These are phyloP conservation scores for Penicillium malachiteum DNA, from an alignment of 495 filamentous ascomycete genomes.

Conservation along the genomic window DNA sequence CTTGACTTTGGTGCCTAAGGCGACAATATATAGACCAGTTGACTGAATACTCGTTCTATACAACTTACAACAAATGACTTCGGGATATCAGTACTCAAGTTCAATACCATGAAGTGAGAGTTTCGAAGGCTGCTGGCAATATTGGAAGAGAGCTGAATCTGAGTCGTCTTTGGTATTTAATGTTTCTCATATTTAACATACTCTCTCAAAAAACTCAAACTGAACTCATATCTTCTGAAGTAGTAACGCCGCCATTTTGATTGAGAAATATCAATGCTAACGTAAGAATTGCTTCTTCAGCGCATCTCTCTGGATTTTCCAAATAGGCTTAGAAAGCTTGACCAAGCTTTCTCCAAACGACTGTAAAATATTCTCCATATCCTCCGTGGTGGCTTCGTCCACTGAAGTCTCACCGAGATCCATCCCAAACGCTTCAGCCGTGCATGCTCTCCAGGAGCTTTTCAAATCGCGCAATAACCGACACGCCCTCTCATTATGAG, in stretches of 20 bases:
- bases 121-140: too few species aligned
- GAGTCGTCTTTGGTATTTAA: too few species aligned
- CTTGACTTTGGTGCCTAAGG: neutral
- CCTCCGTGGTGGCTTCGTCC: neutral
- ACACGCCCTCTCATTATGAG: neutral
- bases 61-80: too few species aligned
- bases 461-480: neutral
- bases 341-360: neutral
- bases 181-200: too few species aligned
- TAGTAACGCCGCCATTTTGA: neutral
- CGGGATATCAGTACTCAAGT: too few species aligned
- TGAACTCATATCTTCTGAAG: neutral
- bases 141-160: too few species aligned
- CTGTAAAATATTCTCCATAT: neutral
- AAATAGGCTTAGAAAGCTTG: slow-evolving; percentile 2
- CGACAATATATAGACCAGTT: too few species aligned
- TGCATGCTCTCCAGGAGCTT: neutral
- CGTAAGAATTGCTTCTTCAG: slow-evolving; percentile 4
- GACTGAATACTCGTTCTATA: too few species aligned
- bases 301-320: slow-evolving; percentile 7
- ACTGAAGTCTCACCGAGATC: neutral
- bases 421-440: neutral
- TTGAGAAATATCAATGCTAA: too few species aligned
- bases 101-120: too few species aligned
- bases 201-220: too few species aligned